These are phyloP conservation scores for Curvularia verruculosa DNA, from an alignment of 2,329 filamentous ascomycete genomes.

Conservation along the genomic window DNA sequence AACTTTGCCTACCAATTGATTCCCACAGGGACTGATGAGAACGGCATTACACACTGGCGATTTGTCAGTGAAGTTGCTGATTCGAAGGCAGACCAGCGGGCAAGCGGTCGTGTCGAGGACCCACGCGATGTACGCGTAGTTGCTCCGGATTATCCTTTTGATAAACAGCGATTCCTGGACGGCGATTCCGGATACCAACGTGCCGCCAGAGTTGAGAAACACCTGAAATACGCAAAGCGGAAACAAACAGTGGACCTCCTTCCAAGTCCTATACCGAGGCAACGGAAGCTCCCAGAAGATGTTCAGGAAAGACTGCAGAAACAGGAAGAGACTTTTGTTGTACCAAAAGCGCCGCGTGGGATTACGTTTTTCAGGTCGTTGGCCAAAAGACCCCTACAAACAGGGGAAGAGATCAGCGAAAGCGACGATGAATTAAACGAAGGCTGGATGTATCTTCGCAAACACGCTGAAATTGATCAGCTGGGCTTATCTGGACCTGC, in stretches of 20 bases:
- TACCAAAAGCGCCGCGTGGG: constrained; percentile 44
- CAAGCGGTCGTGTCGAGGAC: constrained; percentile 34
- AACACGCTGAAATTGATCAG: constrained; percentile 27
- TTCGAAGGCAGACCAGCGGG: constrained; percentile 26
- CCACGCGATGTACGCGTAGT: constrained; percentile 40
- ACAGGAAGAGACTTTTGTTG: constrained; percentile 35
- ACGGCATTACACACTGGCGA: constrained; percentile 23
- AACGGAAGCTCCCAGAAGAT: constrained; percentile 23
- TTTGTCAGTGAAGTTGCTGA: constrained; percentile 29
- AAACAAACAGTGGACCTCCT: not conserved
- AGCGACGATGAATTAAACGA: constrained; percentile 53
- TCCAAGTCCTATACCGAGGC: not conserved
- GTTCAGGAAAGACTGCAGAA: constrained; percentile 22
- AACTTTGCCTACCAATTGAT: constrained; percentile 37
- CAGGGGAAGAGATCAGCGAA: constrained; percentile 50
- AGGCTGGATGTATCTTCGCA: constrained; percentile 45
- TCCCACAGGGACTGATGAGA: constrained; percentile 11
- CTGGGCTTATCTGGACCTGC: constrained; percentile 16
- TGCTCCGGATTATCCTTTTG: constrained; percentile 44
- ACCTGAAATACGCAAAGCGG: constrained; percentile 1
- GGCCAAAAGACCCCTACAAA: constrained; percentile 47
- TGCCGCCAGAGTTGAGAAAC: constrained; percentile 16
- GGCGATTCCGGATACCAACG: constrained; percentile 39
- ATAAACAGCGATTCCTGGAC: constrained; percentile 42
- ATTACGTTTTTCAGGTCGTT: constrained; percentile 50